Evolutionary conservation across 2,329 filamentous ascomycete species (phyloP), one percentile per base, ranked within the genome.

Genomic region (Nigrograna mackinnonii): DNA sequence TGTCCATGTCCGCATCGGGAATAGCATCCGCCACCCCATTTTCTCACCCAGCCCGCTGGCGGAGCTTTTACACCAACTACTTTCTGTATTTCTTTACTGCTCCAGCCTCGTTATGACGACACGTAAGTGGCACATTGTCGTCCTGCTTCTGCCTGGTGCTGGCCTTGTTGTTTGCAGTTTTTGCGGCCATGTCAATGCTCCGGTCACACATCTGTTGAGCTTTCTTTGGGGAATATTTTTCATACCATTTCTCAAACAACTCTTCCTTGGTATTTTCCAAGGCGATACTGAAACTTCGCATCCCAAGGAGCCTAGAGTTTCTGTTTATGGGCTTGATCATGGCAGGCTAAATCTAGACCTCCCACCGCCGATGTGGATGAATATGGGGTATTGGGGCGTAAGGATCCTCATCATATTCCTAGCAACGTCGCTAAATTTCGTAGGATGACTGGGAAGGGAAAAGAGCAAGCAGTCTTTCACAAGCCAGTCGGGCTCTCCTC

Each of bases 281-380:
- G 20, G 26, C 2, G 34, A 35, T 26, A 9, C 31, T 7, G 18
- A 33, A 33, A 6, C 30, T 18, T 22, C 30, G 19, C 37, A 20
- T 6, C 18, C 26, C 1, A 35, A 37, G 22, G 18, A 30, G 1
- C 21, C 38, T 3, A 35, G 26, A 5, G 36, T 16, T n/a, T 44
- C 37, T 1, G 28, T 65, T 4, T 82, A 82, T 49, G 73, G 75
- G 1, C 63, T 82, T 5, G 75, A 78, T 14, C 80, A 83, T 68
- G 80, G 78, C 48, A 73, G 78, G 46, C 71, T 83, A 36, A 80
- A 83, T 51, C 48, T 79, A 17, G 62, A 69, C 14, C 56, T 77
- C 1, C 73, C 75, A 1, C 46, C 50, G 4, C 72, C 70, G n/a
- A 79, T 82, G 79, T 84, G 80, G 79, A 83, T 83, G 79, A 83